A percentile compares a stretch with the other conserved stretches of the same genome.
phyloP scores from a whole-genome alignment of 441 rosid species.

The Euphorbia schlechtendalii region DNA sequence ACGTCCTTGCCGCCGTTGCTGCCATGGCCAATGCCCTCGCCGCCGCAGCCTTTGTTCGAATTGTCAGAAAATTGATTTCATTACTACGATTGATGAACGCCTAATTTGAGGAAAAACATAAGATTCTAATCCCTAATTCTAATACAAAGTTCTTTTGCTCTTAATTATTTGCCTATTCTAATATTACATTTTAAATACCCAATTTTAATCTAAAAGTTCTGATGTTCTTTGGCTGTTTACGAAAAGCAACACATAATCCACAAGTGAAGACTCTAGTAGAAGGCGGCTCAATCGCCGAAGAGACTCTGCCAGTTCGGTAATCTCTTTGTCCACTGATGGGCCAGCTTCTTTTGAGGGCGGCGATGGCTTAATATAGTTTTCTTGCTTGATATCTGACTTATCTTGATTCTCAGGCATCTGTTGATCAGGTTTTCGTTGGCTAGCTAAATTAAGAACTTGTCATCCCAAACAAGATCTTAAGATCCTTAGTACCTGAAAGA shows the following conservation, averaged over 20 bases:
- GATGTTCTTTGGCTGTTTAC: constrained; percentile 42
- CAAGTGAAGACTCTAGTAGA: constrained; percentile 78
- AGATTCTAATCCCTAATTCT: no score
- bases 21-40: no score
- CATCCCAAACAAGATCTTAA: constrained; percentile 63
- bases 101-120: no score
- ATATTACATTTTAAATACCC: no score
- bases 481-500: constrained; percentile 64
- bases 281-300: constrained; percentile 84
- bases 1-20: no score
- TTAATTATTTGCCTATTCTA: no score
- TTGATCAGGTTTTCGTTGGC: constrained; percentile 29
- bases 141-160: no score
- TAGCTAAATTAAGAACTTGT: constrained; percentile 48
- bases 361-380: constrained; percentile 33
- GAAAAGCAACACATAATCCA: constrained; percentile 70
- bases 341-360: constrained; percentile 63
- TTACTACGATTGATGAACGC: no score
- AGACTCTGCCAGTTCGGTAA: constrained; percentile 63
- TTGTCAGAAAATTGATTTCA: no score
- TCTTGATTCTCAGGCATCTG: constrained; percentile 12
- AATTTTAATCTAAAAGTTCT: no score
- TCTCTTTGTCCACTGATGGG: constrained; percentile 65
- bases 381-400: constrained; percentile 23
- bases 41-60: no score